Evolutionary conservation across 139 green algal species (phyloP).

Genomic region (Chlamydomonas schloesseri): DNA sequence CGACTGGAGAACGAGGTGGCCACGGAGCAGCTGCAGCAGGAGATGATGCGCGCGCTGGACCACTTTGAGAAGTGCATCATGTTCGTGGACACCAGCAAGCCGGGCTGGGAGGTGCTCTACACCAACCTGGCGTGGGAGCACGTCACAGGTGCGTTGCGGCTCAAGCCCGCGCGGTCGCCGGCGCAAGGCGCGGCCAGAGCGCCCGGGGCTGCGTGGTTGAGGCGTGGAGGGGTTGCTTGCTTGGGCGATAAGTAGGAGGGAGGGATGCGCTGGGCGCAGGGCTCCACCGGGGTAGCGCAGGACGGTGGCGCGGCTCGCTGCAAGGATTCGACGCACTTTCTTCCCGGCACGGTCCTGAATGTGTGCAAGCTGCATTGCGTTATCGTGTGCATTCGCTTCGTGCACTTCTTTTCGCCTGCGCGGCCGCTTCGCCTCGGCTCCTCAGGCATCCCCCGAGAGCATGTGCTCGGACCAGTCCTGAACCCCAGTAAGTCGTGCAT

Average conservation of each 20-base stretch:
- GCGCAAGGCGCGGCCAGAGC: no score
- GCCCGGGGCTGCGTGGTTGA: no score
- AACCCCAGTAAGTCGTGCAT: no score
- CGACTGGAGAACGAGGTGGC: slow-evolving; percentile 17
- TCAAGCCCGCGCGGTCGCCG: neutral
- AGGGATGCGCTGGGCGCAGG: no score
- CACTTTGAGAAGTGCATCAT: slow-evolving; percentile 52
- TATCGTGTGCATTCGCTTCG: no score
- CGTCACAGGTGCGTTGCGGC: slow-evolving; percentile 33
- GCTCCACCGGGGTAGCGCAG: no score
- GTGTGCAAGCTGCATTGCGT: no score
- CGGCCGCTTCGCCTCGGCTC: neutral
- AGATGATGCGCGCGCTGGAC: slow-evolving; percentile 52
- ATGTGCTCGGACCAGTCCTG: neutral
- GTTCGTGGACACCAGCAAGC: slow-evolving; percentile 48
- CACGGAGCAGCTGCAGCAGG: slow-evolving; percentile 44
- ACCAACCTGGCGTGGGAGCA: slow-evolving; percentile 46
- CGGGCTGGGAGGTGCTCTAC: slow-evolving; percentile 45
- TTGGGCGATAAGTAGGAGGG: no score
- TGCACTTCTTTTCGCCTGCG: neutral
- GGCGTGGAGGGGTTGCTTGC: no score
- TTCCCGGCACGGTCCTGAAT: no score
- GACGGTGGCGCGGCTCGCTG: no score
- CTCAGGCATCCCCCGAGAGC: slow-evolving; percentile 39
- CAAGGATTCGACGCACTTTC: no score